Evolutionary conservation across 306 rosid species (phyloP).

Genomic region (Corylus avellana): DNA sequence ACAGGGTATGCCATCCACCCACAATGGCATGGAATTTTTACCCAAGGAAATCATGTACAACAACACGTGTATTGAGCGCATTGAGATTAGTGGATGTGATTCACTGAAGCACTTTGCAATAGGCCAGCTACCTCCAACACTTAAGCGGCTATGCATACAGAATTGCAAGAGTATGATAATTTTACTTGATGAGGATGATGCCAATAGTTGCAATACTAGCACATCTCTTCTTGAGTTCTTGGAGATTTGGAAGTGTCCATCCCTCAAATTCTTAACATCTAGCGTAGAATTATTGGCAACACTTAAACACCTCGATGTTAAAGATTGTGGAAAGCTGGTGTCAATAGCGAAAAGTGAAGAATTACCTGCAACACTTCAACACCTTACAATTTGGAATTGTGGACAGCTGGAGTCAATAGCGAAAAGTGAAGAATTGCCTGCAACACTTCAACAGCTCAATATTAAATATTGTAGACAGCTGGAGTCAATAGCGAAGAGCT

Average conservation of each 20-base stretch:
- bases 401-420: not conserved
- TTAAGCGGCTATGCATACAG: not conserved
- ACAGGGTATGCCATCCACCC: too few relatives aligned
- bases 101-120: constrained; percentile 11
- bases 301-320: too few relatives aligned
- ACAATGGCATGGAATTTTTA: not conserved
- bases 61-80: not conserved
- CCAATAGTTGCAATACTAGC: not conserved
- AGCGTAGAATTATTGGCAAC: too few relatives aligned
- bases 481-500: not conserved
- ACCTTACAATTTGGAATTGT: not conserved
- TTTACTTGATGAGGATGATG: not conserved
- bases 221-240: not conserved
- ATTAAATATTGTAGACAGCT: too few relatives aligned
- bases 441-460: too few relatives aligned
- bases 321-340: too few relatives aligned
- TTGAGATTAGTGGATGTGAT: constrained; percentile 6
- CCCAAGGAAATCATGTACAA: constrained; percentile 12
- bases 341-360: not conserved
- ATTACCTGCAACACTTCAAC: not conserved
- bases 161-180: not conserved
- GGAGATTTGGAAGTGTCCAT: too few relatives aligned
- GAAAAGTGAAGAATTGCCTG: too few relatives aligned
- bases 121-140: constrained; percentile 16
- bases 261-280: too few relatives aligned